Percentiles rank a stretch among this genome's conserved stretches.
Conservation (phyloP, 2,329 filamentous ascomycete genomes). For the Colletotrichum sp. region DNA sequence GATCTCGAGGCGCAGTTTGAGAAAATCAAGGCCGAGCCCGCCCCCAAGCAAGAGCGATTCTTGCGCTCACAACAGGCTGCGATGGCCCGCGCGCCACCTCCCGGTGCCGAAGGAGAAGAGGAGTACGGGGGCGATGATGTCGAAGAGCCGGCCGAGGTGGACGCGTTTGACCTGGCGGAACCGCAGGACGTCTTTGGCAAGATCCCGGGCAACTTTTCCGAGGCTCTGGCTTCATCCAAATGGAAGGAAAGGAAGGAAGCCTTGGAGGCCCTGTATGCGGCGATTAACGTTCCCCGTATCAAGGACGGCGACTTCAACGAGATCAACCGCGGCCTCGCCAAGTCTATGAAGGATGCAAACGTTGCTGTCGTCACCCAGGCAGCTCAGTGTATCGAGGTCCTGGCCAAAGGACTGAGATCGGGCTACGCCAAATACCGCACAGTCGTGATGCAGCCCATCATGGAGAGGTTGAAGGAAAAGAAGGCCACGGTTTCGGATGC, state of each 20-base stretch:
- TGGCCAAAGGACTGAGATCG: conserved; percentile 84
- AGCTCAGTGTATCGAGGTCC: conserved; percentile 87
- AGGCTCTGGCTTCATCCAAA: conserved; percentile 86
- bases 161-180: conserved; percentile 82
- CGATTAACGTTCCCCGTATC: conserved; percentile 85
- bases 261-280: conserved; percentile 78
- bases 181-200: conserved; percentile 86
- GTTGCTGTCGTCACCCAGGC: conserved; percentile 92
- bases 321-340: conserved; percentile 82
- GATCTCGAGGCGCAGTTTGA: conserved; percentile 96
- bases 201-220: conserved; percentile 80
- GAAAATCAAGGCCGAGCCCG: conserved; percentile 83
- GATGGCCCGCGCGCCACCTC: conserved; percentile 70
- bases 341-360: conserved; percentile 99
- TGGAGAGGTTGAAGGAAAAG: conserved; percentile 98
- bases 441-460: conserved; percentile 83
- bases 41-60: conserved; percentile 89
- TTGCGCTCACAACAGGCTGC: conserved; percentile 89
- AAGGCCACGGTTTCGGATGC: conserved; percentile 89
- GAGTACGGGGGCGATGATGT: conserved; percentile 62
- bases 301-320: conserved; percentile 91
- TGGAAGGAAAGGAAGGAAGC: conserved; percentile 99
- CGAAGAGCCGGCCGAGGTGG: conserved; percentile 75
- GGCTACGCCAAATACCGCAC: conserved; percentile 82
- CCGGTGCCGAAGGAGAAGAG: conserved; percentile 60